These are phyloP conservation scores for Cyclotella kingstonii DNA, from an alignment of 108 stramenopile genomes.

Conservation along the genomic window DNA sequence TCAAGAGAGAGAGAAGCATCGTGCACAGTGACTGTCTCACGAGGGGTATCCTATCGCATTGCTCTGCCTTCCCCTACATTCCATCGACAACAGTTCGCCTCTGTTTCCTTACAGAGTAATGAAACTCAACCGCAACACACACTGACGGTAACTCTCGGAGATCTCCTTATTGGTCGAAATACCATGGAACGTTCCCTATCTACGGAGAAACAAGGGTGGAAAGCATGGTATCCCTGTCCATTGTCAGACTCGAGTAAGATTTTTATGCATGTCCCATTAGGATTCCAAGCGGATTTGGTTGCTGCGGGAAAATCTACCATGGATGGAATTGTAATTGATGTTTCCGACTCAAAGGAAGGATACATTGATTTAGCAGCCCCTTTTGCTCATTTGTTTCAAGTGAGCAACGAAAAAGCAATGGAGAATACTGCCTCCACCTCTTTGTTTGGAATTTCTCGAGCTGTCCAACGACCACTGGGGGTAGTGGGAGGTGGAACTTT, in stretches of 20 bases:
- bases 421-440: background rate
- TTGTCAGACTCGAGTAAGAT: conserved; percentile 44
- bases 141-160: conserved; percentile 30
- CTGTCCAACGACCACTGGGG: conserved; percentile 34
- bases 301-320: background rate
- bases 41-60: conserved; percentile 31
- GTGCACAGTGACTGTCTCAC: conserved; percentile 20
- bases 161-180: conserved; percentile 36
- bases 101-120: too few species aligned
- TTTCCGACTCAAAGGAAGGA: conserved; percentile 22
- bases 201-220: conserved; percentile 20
- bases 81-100: background rate
- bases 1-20: background rate
- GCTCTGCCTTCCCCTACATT: conserved; percentile 13
- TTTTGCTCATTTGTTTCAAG: conserved; percentile 10
- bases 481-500: conserved; percentile 27
- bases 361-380: conserved; percentile 31
- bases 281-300: conserved; percentile 6
- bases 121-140: conserved; percentile 2
- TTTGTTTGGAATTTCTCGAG: conserved; percentile 35
- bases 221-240: conserved; percentile 45
- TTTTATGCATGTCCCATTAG: conserved; percentile 17
- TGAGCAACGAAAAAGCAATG: background rate
- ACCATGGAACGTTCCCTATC: conserved; percentile 10
- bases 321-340: conserved; percentile 19